Evolutionary conservation across 257 asterid genomes (phyloP).

Genomic region (Hygrophila difformis): DNA sequence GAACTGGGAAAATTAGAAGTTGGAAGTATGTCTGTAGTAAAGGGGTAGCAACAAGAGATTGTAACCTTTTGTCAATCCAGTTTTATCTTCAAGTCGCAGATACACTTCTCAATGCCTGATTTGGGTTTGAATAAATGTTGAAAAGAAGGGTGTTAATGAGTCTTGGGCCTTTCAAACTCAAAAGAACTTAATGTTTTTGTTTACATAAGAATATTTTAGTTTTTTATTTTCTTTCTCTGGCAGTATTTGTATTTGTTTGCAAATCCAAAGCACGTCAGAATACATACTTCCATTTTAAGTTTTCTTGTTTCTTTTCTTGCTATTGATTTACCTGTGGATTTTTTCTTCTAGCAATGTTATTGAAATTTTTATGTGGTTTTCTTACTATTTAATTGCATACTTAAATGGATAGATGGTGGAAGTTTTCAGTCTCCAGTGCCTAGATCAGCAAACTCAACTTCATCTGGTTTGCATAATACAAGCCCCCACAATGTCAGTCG

Average conservation of each 20-base stretch:
- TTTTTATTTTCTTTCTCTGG: not conserved
- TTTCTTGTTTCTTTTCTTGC: not conserved
- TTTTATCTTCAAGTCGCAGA: no score
- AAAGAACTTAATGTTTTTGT: no score
- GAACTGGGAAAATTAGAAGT: no score
- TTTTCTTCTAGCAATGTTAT: not conserved
- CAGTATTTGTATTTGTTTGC: not conserved
- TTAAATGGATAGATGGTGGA: slow-evolving; percentile 25
- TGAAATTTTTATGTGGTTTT: slow-evolving; percentile 1
- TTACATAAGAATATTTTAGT: no score
- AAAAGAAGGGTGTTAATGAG: no score
- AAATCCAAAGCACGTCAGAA: not conserved
- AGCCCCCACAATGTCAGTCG: slow-evolving; percentile 14
- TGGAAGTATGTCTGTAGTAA: no score
- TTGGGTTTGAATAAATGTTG: no score
- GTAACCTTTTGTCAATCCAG: no score
- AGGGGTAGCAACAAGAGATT: no score
- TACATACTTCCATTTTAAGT: not conserved
- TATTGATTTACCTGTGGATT: not conserved
- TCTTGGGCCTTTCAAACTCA: no score
- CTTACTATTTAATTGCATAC: no score
- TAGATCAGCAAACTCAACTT: slow-evolving; percentile 1
- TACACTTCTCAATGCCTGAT: no score
- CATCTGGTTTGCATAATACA: slow-evolving; percentile 13
- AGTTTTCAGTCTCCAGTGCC: slow-evolving; percentile 18